Percentiles rank a stretch among this genome's conserved stretches.
Evolutionary conservation across 441 rosid species (phyloP).

Genomic region (Euphorbia celastroides): DNA sequence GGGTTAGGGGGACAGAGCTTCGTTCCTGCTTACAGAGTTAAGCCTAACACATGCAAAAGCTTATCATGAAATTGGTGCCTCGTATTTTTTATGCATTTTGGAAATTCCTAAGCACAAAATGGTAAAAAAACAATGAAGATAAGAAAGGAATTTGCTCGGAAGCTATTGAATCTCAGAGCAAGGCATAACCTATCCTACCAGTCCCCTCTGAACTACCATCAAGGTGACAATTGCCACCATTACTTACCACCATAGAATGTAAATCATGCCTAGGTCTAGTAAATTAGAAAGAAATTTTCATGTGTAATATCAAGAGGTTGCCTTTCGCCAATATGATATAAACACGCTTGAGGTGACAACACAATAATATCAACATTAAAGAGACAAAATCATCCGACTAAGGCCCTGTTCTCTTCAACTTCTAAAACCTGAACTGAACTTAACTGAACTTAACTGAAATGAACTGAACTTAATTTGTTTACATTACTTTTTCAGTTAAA

Average conservation of each 20-base stretch:
- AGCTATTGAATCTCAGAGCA: not conserved
- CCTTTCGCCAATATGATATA: not conserved
- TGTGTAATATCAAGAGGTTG: not conserved
- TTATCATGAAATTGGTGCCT: not conserved
- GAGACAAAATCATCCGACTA: not conserved
- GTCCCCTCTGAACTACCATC: not conserved
- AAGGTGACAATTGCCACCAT: not conserved
- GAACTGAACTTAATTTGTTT: too few relatives aligned
- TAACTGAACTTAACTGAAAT: too few relatives aligned
- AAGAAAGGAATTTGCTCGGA: not conserved
- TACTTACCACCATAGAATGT: too few relatives aligned
- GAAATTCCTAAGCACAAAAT: not conserved
- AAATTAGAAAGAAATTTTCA: too few relatives aligned
- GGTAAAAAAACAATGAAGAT: not conserved
- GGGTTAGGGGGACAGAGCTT: slow-evolving; percentile 11
- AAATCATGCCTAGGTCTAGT: too few relatives aligned
- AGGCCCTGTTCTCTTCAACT: too few relatives aligned
- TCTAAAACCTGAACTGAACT: too few relatives aligned
- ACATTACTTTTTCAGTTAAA: too few relatives aligned
- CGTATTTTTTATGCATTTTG: not conserved
- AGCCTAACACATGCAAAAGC: slow-evolving; percentile 6
- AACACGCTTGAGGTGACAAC: not conserved
- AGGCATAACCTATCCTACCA: not conserved
- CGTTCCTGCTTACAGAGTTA: slow-evolving; percentile 1
- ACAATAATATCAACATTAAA: not conserved